Evolutionary conservation across 1,284 basidiomycete species (phyloP), one percentile per base, ranked within the genome.

Genomic region (Marasmius sp.): DNA sequence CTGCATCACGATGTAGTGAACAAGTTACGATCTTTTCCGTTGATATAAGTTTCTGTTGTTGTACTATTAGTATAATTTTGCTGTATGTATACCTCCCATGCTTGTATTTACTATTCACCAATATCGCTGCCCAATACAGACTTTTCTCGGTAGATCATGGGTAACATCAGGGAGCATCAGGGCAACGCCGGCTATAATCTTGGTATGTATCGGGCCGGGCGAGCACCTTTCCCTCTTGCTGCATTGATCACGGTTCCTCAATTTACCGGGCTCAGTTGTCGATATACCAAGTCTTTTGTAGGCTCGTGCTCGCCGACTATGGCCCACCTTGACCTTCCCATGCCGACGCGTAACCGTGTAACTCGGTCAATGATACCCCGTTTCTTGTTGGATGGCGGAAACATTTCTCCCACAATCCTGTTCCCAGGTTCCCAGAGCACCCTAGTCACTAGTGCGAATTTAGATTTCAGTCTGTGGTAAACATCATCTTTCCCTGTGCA

Each of bases 1-100:
- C 67, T 87, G 47, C 73, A 72, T 22, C 71, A 75, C 38, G 66
- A 72, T 50, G 78, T 74, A 74, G 60, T 54, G 63, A 64, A 27
- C 22, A 54, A 38, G 37, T 58, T 59, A 18, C n/a, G 34, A 16
- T 49, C 22, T 60, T 43, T 34, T 45, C n/a, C 20, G 9, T 8
- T 10, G n/a, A 50, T 49, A 27, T 27, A 16, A 16, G 41, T 18
- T 39, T 37, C 36, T 45, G 18, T 22, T 49, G 37, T 39, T 48
- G 5, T 18, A 38, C 39, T 10, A 48, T 27, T n/a, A 27, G 20
- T 56, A 37, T 16, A 9, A 34, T 18, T 47, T 47, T 47, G 16
- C 20, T 47, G 45, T 47, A 12, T 43, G 43, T 45, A 16, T 18
- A 14, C 43, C 16, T 47, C 45, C n/a, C 45, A 47, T 47, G 16